A percentile compares a stretch with the other conserved stretches of the same genome.
Conservation (phyloP, 148 eudicot species). For the Beta vulgaris region DNA sequence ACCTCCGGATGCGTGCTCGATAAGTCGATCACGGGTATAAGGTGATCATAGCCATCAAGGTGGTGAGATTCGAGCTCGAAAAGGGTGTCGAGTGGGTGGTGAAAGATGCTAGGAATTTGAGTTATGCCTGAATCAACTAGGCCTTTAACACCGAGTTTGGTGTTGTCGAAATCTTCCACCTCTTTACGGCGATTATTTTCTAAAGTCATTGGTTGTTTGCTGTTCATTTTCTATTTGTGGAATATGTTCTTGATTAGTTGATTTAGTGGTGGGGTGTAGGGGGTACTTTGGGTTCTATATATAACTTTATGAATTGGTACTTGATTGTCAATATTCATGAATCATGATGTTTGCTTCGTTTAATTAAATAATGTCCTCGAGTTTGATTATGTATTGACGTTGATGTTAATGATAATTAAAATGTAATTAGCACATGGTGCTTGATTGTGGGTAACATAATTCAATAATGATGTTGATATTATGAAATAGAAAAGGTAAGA, state of each 20-base stretch:
- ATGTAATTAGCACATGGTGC: too few species aligned
- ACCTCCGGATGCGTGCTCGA: slow-evolving; percentile 32
- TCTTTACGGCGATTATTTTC: slow-evolving; percentile 35
- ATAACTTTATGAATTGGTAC: too few species aligned
- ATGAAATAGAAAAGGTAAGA: too few species aligned
- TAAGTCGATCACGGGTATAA: slow-evolving; percentile 55
- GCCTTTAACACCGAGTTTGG: slow-evolving; percentile 78
- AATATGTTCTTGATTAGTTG: not conserved
- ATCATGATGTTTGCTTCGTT: too few species aligned
- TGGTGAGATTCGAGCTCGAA: slow-evolving; percentile 9
- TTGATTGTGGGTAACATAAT: too few species aligned
- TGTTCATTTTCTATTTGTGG: not conserved
- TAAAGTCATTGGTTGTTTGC: not conserved
- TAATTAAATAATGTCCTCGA: too few species aligned
- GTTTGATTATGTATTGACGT: too few species aligned
- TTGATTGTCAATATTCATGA: too few species aligned
- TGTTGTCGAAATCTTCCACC: slow-evolving; percentile 50
- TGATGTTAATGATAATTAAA: too few species aligned
- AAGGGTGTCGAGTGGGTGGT: slow-evolving; percentile 45
- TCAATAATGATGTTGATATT: too few species aligned
- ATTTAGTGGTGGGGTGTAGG: not conserved
- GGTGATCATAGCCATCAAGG: not conserved
- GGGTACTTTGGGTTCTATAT: not conserved
- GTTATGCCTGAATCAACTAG: slow-evolving; percentile 62
- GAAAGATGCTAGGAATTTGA: slow-evolving; percentile 55